Evolutionary conservation across 1,284 basidiomycete species (phyloP), one percentile per base, ranked within the genome.

Genomic region (Ceratobasidium sp.): DNA sequence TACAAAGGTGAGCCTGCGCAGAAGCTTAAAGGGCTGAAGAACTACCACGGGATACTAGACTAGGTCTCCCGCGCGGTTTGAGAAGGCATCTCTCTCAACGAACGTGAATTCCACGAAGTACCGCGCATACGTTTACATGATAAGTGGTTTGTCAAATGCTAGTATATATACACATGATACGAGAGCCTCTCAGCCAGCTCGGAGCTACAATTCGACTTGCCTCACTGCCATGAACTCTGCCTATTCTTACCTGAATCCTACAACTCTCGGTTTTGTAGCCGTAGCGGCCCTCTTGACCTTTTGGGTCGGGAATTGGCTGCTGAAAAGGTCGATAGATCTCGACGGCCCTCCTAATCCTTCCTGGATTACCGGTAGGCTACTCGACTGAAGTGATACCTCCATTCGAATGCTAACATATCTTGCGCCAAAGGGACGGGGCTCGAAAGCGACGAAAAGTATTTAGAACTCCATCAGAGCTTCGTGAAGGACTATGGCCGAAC

Each of bases 101-200:
- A n/a, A 52, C 50, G 1, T 50, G 48, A 18, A 4, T 52, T 18
- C 50, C 18, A 52, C 16, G 18, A 41, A 41, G 50, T 52, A 52
- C 50, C 50, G 18, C 50, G 50, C 50, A n/a, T n/a, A n/a, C 50
- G 50, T 52, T 52, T 52, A 52, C 50, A 52, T 52, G 18, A 52
- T 52, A 52, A n/a, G 50, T 52, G 50, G n/a, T 52, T 52, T 52
- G 50, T 52, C 50, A 52, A 52, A 52, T 4, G 50, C 6, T 18
- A 52, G 50, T 52, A 52, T 52, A 52, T 52, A 52, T 52, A n/a
- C 12, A 20, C n/a, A 20, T 18, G 6, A 18, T 5, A 52, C 10
- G 48, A 16, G 50, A 52, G 50, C 18, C 18, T 52, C 3, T 52
- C 50, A 52, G 50, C 6, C 50, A 52, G 20, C 50, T 52, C 50